These are phyloP conservation scores for Botryotinia globosa DNA, from an alignment of 2,329 filamentous ascomycete species.

Conservation along the genomic window DNA sequence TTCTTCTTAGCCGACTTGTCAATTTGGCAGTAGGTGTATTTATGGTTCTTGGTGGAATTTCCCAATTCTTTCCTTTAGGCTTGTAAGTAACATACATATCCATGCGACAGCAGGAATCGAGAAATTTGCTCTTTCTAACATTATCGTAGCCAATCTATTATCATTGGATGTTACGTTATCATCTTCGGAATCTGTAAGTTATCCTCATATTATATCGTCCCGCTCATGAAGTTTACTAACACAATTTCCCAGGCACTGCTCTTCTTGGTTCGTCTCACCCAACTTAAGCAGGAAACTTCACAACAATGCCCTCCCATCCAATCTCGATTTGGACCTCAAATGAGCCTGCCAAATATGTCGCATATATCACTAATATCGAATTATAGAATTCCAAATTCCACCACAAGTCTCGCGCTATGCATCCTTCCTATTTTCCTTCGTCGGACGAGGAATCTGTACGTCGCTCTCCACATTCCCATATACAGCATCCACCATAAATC, in stretches of 20 bases:
- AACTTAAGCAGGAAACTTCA: constrained; percentile 22
- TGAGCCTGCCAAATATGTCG: background rate
- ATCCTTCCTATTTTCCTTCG: constrained; percentile 96
- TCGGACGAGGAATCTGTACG: constrained; percentile 92
- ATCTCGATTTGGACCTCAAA: background rate
- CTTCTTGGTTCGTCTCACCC: constrained; percentile 51
- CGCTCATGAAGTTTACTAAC: constrained; percentile 26
- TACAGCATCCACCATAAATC: constrained; percentile 8
- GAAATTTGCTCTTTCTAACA: background rate
- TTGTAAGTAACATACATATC: constrained; percentile 36
- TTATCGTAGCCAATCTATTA: constrained; percentile 60
- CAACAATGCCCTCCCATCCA: background rate
- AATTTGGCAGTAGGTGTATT: constrained; percentile 86
- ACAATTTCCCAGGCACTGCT: constrained; percentile 54
- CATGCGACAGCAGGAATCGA: constrained; percentile 2
- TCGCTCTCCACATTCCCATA: constrained; percentile 33
- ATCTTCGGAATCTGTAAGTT: constrained; percentile 79
- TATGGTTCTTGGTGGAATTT: constrained; percentile 81
- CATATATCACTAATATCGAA: background rate
- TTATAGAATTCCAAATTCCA: constrained; percentile 83
- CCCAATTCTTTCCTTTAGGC: constrained; percentile 57
- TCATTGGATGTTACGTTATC: constrained; percentile 84
- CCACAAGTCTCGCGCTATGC: constrained; percentile 90
- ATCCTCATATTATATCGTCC: constrained; percentile 3
- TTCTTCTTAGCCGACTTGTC: constrained; percentile 72